Evolutionary conservation across 768 basidiomycete genomes (phyloP).

Genomic region (Phanerodontia chrysosporium): DNA sequence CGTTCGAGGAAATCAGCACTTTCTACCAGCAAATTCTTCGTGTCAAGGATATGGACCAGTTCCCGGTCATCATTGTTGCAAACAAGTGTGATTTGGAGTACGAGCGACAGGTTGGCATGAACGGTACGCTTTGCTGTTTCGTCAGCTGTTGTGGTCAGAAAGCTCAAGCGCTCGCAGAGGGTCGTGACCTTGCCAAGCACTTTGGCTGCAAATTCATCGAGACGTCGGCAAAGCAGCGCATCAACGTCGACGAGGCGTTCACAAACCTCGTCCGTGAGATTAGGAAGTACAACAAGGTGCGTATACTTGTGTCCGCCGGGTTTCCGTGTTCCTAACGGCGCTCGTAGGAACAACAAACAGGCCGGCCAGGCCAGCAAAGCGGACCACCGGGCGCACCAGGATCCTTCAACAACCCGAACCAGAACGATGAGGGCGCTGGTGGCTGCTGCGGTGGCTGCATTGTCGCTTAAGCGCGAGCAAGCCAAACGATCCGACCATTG

Average conservation of each 20-base stretch:
- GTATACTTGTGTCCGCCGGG: conserved; percentile 9
- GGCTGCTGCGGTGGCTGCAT: conserved; percentile 73
- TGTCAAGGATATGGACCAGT: conserved; percentile 93
- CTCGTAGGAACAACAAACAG: conserved; percentile 69
- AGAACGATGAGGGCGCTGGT: conserved; percentile 48
- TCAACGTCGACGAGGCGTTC: conserved; percentile 97
- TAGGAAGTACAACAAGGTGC: conserved; percentile 87
- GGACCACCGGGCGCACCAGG: conserved; percentile 38
- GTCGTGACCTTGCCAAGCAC: conserved; percentile 92
- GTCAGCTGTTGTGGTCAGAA: background rate
- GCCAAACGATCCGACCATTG: background rate
- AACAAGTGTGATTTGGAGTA: conserved; percentile 97
- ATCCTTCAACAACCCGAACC: conserved; percentile 41
- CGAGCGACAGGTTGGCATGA: conserved; percentile 93
- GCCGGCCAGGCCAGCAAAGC: conserved; percentile 55
- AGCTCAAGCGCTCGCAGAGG: conserved; percentile 57
- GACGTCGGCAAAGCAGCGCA: conserved; percentile 93
- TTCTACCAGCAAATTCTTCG: conserved; percentile 96
- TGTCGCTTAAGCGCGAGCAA: conserved; percentile 35
- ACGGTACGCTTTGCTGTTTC: conserved; percentile 50
- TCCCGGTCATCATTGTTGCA: conserved; percentile 96
- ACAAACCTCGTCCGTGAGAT: conserved; percentile 91
- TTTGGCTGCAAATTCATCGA: conserved; percentile 94
- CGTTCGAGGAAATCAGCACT: conserved; percentile 94
- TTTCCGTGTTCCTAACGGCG: background rate